These are phyloP conservation scores for Capsicum rhomboideum DNA, from an alignment of 257 asterid species.

Conservation along the genomic window DNA sequence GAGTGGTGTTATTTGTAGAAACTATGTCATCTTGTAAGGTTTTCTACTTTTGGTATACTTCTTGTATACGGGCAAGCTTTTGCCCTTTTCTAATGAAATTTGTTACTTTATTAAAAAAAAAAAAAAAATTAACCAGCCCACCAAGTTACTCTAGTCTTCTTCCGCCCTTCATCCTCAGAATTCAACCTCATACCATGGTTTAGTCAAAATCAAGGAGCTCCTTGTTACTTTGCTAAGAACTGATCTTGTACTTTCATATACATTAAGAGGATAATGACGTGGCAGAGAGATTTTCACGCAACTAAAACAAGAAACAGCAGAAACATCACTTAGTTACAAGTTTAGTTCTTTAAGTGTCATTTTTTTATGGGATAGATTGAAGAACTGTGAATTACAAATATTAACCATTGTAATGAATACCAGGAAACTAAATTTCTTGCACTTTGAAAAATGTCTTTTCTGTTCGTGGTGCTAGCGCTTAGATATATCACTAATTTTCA, in stretches of 20 bases:
- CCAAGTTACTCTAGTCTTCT: neutral
- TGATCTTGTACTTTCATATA: neutral
- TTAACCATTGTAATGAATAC: neutral
- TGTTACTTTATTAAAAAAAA: no score
- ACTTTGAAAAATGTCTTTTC: neutral
- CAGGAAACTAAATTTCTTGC: neutral
- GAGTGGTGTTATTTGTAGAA: no score
- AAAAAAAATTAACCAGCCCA: neutral
- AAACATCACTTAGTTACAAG: neutral
- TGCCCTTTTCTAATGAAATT: no score
- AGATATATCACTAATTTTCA: neutral
- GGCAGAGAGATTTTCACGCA: neutral
- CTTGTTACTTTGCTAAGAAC: neutral
- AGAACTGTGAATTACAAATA: neutral
- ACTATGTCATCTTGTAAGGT: no score
- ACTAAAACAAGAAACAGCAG: neutral
- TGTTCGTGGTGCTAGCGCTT: neutral
- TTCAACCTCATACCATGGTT: neutral
- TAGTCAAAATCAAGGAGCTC: neutral
- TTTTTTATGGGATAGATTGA: neutral
- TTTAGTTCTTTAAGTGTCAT: neutral
- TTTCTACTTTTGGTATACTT: no score
- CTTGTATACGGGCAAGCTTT: no score
- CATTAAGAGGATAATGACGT: neutral
- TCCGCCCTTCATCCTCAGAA: neutral